Evolutionary conservation across 2,329 filamentous ascomycete genomes (phyloP).

Genomic region (Periconia macrospinosa): DNA sequence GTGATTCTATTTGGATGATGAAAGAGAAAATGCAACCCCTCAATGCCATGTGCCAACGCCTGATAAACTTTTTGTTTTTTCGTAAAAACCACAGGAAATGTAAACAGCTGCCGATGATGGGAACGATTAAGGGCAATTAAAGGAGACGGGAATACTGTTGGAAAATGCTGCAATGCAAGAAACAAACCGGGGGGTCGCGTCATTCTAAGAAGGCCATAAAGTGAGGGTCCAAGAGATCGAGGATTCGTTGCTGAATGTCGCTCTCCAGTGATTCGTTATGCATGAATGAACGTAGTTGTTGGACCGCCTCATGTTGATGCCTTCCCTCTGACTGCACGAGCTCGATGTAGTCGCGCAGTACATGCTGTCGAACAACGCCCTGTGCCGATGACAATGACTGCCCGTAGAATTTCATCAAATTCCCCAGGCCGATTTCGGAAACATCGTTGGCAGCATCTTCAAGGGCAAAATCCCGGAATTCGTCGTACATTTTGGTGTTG

Average conservation of each 20-base stretch:
- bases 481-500: conserved; percentile 73
- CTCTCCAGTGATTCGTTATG: conserved; percentile 57
- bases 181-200: background rate
- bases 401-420: conserved; percentile 68
- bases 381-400: conserved; percentile 55
- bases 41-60: conserved; percentile 35
- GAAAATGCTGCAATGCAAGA: background rate
- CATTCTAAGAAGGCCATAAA: conserved; percentile 57
- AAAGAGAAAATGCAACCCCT: conserved; percentile 20
- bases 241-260: conserved; percentile 60
- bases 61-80: conserved; percentile 33
- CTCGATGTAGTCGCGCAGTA: conserved; percentile 59
- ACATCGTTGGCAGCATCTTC: conserved; percentile 61
- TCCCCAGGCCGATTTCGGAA: conserved; percentile 60
- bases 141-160: background rate
- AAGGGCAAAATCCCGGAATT: conserved; percentile 69
- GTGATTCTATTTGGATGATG: conserved; percentile 25
- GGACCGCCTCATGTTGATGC: conserved; percentile 51
- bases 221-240: conserved; percentile 54
- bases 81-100: background rate
- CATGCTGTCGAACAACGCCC: conserved; percentile 53
- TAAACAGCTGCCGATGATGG: conserved; percentile 14
- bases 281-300: conserved; percentile 56
- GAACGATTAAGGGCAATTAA: conserved; percentile 25
- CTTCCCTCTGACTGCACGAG: conserved; percentile 55